Base-by-base conservation (phyloP, 768 basidiomycete species). In the Sarcodon aspratus region DNA sequence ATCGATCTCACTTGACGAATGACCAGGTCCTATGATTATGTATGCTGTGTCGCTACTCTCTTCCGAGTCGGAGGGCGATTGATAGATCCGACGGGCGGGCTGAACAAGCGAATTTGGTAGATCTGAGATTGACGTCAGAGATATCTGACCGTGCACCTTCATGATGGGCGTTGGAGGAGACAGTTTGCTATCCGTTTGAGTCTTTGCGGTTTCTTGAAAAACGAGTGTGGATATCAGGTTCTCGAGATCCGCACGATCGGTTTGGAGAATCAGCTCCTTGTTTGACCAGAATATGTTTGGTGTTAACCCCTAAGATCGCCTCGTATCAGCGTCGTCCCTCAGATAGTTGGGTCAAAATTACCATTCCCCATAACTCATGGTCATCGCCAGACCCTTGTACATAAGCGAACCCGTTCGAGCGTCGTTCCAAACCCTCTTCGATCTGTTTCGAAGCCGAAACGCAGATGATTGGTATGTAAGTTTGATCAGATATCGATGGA, bases 351-450 rank as follows among this genome's bases (percentile, higher is more conserved):
- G 33, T 36, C 15, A 32, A 12, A 60, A 69, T 32, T 48, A 86
- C 87, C 78, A 78, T 76, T 31, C 82, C 75, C 92, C 91, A 94
- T 6, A 85, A 69, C 63, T 96, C 93, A 58, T 94, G 90, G 57
- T 98, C 95, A 57, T 97, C 95, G 0, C 93, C 95, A 0, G 87
- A 89, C 1, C 95, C 95, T 62, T 95, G 93, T 7, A 97, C 77
- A 60, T 97, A 97, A 17, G 80, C 70, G 60, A 82, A 96, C 0
- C 87, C 88, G n/a, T 69, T 64, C 8, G 69, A 54, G 1, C 83
- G 75, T 17, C 85, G 69, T 50, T 85, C 82, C 1, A 75, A 48
- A 7, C 79, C 80, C 2, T 79, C 76, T 6, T 67, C 59, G 6
- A 83, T 70, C 53, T 79, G 80, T 54, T 78, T 79, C 3, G 91